A percentile compares a stretch with the other conserved stretches of the same genome.
phyloP scores from a whole-genome alignment of 192 early-diverging fungal genomes.

The Chytriomyces confervae region DNA sequence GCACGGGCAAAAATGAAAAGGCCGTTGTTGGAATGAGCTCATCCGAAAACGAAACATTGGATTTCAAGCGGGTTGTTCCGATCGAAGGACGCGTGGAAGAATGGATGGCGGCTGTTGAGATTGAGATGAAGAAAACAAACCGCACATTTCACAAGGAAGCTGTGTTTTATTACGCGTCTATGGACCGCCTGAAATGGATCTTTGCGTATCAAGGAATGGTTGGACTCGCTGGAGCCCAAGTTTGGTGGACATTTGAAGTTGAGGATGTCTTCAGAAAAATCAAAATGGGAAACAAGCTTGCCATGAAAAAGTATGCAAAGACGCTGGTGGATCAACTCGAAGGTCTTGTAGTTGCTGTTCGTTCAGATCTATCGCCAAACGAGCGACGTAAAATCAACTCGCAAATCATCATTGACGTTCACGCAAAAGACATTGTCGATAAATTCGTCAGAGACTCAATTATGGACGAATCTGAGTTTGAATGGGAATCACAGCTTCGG shows the following conservation, averaged over 20 bases:
- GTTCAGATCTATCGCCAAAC: constrained; percentile 58
- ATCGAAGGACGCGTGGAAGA: constrained; percentile 65
- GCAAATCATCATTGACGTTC: constrained; percentile 68
- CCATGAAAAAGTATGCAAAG: constrained; percentile 64
- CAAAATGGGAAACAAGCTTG: constrained; percentile 62
- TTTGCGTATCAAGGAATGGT: constrained; percentile 61
- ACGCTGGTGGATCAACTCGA: constrained; percentile 61
- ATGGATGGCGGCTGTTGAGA: constrained; percentile 66
- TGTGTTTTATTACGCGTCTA: constrained; percentile 61
- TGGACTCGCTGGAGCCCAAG: constrained; percentile 62
- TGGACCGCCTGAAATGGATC: constrained; percentile 64
- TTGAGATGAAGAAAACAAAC: constrained; percentile 67
- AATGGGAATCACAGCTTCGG: constrained; percentile 68
- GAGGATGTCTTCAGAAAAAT: constrained; percentile 67
- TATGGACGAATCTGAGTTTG: constrained; percentile 64
- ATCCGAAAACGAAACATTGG: constrained; percentile 60
- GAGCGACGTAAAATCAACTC: constrained; percentile 64
- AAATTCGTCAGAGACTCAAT: constrained; percentile 63
- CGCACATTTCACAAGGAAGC: constrained; percentile 68
- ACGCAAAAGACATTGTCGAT: constrained; percentile 67
- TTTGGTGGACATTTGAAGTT: constrained; percentile 75
- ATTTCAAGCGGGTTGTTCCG: constrained; percentile 52
- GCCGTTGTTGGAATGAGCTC: constrained; percentile 64
- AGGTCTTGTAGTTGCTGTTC: constrained; percentile 56
- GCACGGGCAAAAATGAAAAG: constrained; percentile 66